Base-by-base conservation (phyloP, 352 stramenopile genomes). In the Phytopythium oedochilum region DNA sequence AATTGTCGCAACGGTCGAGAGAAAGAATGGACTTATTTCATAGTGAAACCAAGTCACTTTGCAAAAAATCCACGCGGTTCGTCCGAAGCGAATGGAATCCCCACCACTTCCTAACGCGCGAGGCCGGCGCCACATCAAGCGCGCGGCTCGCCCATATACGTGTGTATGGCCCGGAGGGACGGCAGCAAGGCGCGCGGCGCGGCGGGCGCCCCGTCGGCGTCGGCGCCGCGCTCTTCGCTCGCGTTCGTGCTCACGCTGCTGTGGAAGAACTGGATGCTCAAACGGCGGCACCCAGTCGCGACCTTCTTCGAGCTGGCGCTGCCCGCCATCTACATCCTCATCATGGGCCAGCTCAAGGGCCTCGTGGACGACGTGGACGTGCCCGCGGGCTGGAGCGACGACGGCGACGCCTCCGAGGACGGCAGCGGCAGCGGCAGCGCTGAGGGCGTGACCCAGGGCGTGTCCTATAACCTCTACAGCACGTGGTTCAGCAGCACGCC, bases 261-360 rank as follows among this genome's bases (percentile, higher is more conserved):
- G 31, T 81, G 73, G 64, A 91, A 91, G 59, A 88, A 88, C 65
- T 77, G 61, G 65, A 42, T 83, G 29, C 66, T 88, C 38, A 91
- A 89, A 65, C 60, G 63, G 29, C 71, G 75, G 22, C 77, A 88
- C 42, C 61, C 51, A 23, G 29, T 87, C 11, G 71, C 57, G 15
- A 84, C 71, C 31, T 47, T 71, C 7, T 63, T 80, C 38, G 77
- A 91, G 31, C 39, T 89, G 20, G 44, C 68, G 36, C 46, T 89
- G 20, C 81, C 76, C 3, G 68, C 63, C 48, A 23, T 85, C 17
- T 88, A 87, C 63, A 81, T 89, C 35, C 39, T 88, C 39, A 55
- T 88, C 25, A 42, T 88, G 42, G 61, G 73, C 9, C 18, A 70
- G 43, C 66, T 86, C 59, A 91, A 91, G 68, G 70, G 61, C n/a